These are phyloP conservation scores for Mimosa bimucronata DNA, from an alignment of 306 rosid genomes.

Conservation along the genomic window DNA sequence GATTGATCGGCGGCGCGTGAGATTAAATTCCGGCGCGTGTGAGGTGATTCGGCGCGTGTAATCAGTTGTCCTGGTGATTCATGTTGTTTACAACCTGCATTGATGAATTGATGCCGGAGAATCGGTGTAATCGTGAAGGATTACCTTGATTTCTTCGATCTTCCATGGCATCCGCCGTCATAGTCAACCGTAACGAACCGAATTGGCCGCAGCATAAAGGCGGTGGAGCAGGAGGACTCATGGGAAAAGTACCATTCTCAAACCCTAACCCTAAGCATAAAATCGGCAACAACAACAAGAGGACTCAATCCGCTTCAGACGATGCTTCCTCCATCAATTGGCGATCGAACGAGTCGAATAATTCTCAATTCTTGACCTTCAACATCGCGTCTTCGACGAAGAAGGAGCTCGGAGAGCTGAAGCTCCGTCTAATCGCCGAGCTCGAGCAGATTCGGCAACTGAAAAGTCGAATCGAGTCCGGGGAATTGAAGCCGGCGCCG, in stretches of 20 bases:
- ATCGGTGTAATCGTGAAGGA: constrained; percentile 31
- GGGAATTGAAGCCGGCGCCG: constrained; percentile 35
- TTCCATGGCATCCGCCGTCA: constrained; percentile 83
- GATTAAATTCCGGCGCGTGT: constrained; percentile 33
- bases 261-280: constrained; percentile 68
- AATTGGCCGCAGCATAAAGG: constrained; percentile 71
- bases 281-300: constrained; percentile 49
- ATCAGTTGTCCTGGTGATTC: constrained; percentile 30
- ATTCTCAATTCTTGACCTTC: constrained; percentile 63
- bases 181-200: constrained; percentile 73
- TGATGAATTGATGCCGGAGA: constrained; percentile 47
- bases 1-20: background rate
- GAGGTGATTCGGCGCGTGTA: constrained; percentile 39
- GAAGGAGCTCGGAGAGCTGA: constrained; percentile 73
- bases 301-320: constrained; percentile 75
- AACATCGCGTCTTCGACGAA: constrained; percentile 54
- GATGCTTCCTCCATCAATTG: constrained; percentile 85
- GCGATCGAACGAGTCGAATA: constrained; percentile 45
- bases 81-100: constrained; percentile 38
- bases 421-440: constrained; percentile 55
- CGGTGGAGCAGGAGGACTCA: constrained; percentile 76
- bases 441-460: constrained; percentile 77
- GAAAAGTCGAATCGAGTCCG: constrained; percentile 62
- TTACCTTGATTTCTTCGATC: constrained; percentile 4
- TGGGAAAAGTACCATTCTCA: constrained; percentile 68